Base-by-base conservation (phyloP, 140 eudicot genomes). In the Ambrosia hybrid region DNA sequence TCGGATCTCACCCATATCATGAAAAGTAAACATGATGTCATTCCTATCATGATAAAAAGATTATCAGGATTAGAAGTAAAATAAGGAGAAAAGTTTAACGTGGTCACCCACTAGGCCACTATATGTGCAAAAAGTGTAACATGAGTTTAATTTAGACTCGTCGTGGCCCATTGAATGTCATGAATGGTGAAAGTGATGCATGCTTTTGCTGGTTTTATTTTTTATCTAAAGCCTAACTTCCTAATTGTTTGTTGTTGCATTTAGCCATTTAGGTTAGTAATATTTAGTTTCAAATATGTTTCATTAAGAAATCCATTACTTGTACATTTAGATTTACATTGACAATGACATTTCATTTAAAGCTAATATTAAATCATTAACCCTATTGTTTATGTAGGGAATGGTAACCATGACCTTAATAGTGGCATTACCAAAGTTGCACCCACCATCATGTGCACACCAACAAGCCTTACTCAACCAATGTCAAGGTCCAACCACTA, bases 381-480 rank as follows among this genome's bases (percentile, higher is more conserved):
- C 15, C 33, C 2, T 4, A 1, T 16, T 52, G 11, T 37, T 33
- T 62, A 46, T 46, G 21, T 78, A 93, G 99, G 99, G 99, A 71
- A 85, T 93, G 97, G 14, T 83, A 82, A 84, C 78, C 13, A 67
- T 93, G 81, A 90, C 99, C 48, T 75, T 93, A 33, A 81, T 89
- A 26, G 85, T 87, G 7, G 86, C 82, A 65, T 1, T 86, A 41
- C 96, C 94, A 9, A 74, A 71, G 12, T 70, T 88, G 48, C 96
- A 78, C 38, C 99, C 99, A 48, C 85, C 96, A 5, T 45, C 81
- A 71, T 90, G 99, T 73, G 37, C 75, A 11, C 46, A 5, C 3
- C 51, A 65, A 53, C 78, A 78, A 80, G 34, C 73, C 70, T 52
- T 39, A 16, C 76, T 57, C 8, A 63, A 78, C 37, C 85, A 78